Evolutionary conservation across 805 yeast species (phyloP), one percentile per base, ranked within the genome.

Genomic region (Priceomyces carsonii): DNA sequence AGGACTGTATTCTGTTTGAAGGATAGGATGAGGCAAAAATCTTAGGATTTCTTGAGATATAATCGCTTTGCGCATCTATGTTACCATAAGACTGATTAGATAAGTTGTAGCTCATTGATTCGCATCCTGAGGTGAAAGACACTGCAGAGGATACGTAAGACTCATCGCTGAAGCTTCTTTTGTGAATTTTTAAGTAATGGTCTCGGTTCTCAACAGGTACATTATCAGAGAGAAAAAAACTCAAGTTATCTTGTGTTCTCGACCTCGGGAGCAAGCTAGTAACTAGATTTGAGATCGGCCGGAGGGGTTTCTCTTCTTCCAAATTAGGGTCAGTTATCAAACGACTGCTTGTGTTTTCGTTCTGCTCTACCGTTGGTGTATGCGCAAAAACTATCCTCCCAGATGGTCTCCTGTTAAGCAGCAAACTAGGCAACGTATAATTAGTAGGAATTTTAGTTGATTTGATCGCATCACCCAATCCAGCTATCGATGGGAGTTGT

Each of bases 121-220:
- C 8, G 23, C 23, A 21, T 8, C 10, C 10, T 8, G 23, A 8
- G 23, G 9, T 21, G 3, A 12, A 14, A 12, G 5, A 62, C 59
- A 39, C 68, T 61, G 8, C 59, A 0, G 70, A 60, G 4, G 69
- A 63, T 2, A 61, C 66, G 13, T 49, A 53, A 1, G 70, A 63
- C 33, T 66, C 69, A 21, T 66, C 70, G 28, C 70, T 63, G 38
- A 62, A 60, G 8, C 52, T 51, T 33, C 72, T 39, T 27, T 53
- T 51, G 29, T 44, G 42, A 23, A 45, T 39, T 40, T 43, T 40
- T 32, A 53, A 42, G 16, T 34, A 16, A 8, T 32, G 34, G 22
- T 36, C 35, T 9, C 29, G 34, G 15, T 32, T 21, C 14, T 15
- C 20, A 18, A 30, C 19, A 3, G 45, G 43, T 13, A 44, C 41